phyloP scores from a whole-genome alignment of 257 asterid genomes.

The Salvia miltiorrhiza region DNA sequence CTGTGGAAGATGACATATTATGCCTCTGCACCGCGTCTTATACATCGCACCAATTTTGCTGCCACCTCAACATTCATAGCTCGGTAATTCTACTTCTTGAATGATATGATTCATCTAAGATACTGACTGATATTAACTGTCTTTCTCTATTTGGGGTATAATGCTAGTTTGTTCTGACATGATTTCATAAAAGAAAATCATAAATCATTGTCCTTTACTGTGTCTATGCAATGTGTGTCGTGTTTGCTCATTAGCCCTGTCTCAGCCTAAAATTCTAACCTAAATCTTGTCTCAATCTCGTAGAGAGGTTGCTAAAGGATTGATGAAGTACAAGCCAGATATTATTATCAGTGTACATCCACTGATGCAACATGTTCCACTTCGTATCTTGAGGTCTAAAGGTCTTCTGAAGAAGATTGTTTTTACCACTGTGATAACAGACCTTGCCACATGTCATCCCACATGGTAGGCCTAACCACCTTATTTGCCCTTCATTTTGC shows the following conservation, averaged over 20 bases:
- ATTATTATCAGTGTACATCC: conserved; percentile 98
- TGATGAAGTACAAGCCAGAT: conserved; percentile 95
- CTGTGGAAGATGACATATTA: conserved; percentile 92
- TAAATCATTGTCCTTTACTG: too few species aligned
- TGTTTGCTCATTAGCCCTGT: not conserved
- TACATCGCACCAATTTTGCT: conserved; percentile 94
- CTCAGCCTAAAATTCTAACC: conserved; percentile 14
- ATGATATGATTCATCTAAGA: not conserved
- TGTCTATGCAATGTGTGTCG: not conserved
- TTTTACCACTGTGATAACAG: conserved; percentile 91
- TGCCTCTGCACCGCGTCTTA: conserved; percentile 83
- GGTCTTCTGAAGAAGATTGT: conserved; percentile 94
- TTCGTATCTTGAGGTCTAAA: conserved; percentile 85
- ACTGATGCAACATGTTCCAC: conserved; percentile 97
- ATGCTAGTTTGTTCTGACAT: not conserved
- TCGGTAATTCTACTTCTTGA: conserved; percentile 49
- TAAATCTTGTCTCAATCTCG: conserved; percentile 22
- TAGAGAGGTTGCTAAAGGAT: conserved; percentile 95
- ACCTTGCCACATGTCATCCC: conserved; percentile 93
- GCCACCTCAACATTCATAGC: conserved; percentile 97
- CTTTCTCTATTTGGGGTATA: not conserved
- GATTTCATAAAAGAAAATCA: not conserved
- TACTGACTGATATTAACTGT: not conserved
- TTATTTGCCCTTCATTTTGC: conserved; percentile 12
- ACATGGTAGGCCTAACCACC: conserved; percentile 66